A percentile compares a stretch with the other conserved stretches of the same genome.
Evolutionary conservation across 805 yeast genomes (phyloP).

Genomic region (Pichia gijzeniarum): DNA sequence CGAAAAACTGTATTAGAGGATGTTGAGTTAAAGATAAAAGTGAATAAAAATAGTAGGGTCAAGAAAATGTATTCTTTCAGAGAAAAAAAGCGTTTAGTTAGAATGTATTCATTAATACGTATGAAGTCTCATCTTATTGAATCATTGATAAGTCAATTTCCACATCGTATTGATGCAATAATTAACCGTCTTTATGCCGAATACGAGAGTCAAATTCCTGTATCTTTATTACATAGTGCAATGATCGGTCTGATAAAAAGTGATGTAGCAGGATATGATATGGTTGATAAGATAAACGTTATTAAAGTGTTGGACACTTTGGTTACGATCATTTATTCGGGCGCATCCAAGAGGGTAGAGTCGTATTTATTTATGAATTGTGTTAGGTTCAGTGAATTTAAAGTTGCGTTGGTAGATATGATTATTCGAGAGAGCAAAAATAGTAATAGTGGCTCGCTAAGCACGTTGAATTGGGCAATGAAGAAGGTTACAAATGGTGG

Average conservation of each 20-base stretch:
- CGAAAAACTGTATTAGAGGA: not conserved
- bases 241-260: conserved; percentile 21
- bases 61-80: conserved; percentile 5
- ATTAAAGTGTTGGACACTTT: conserved; percentile 22
- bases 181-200: conserved; percentile 16
- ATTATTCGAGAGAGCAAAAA: conserved; percentile 19
- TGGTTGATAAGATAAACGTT: conserved; percentile 17
- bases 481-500: conserved; percentile 17
- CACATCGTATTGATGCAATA: conserved; percentile 14
- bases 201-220: conserved; percentile 22
- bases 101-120: conserved; percentile 16
- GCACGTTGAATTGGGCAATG: conserved; percentile 24
- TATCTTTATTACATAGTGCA: conserved; percentile 20
- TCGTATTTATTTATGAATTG: conserved; percentile 12
- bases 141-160: conserved; percentile 13
- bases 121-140: conserved; percentile 18
- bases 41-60: not conserved
- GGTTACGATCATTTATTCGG: conserved; percentile 14
- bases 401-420: conserved; percentile 18
- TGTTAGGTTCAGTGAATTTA: conserved; percentile 14
- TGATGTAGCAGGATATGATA: not conserved
- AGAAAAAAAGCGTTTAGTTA: conserved; percentile 13
- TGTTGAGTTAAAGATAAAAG: not conserved
- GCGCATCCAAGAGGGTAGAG: conserved; percentile 11
- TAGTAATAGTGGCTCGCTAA: conserved; percentile 18